Evolutionary conservation across 2,329 filamentous ascomycete genomes (phyloP).

Genomic region (Epichloe coenophiala): DNA sequence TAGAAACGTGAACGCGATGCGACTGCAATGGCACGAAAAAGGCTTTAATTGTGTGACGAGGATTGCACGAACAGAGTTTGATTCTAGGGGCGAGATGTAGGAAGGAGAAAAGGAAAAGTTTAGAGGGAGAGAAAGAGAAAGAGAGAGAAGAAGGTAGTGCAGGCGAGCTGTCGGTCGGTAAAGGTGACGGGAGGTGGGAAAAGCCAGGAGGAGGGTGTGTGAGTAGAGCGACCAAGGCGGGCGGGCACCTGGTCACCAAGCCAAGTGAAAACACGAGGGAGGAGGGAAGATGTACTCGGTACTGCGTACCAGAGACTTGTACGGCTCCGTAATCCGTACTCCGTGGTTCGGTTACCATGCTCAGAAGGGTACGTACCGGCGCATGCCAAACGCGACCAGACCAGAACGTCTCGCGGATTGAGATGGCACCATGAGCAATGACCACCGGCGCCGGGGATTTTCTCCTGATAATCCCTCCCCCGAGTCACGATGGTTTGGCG

Average conservation of each 20-base stretch:
- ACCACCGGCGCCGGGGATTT: neutral
- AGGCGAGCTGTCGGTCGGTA: slow-evolving; percentile 7
- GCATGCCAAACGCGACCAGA: neutral
- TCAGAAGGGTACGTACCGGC: neutral
- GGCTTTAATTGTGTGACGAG: slow-evolving; percentile 3
- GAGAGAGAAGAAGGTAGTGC: slow-evolving; percentile 6
- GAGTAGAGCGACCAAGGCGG: slow-evolving; percentile 9
- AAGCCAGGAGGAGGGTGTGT: slow-evolving; percentile 7
- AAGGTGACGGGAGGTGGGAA: slow-evolving; percentile 11
- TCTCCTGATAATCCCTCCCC: neutral
- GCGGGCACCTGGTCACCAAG: slow-evolving; percentile 1
- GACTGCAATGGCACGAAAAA: slow-evolving; percentile 5
- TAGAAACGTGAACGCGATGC: slow-evolving; percentile 8
- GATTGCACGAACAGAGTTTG: slow-evolving; percentile 1
- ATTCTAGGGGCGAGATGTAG: slow-evolving; percentile 6
- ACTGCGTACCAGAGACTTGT: neutral
- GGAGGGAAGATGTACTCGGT: slow-evolving; percentile 1
- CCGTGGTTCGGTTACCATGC: neutral
- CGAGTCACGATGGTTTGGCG: neutral
- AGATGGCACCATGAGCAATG: neutral
- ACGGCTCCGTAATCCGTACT: too few relatives aligned
- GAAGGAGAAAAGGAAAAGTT: slow-evolving; percentile 12
- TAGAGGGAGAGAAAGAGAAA: slow-evolving; percentile 13
- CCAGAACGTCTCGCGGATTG: neutral
- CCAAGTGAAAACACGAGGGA: slow-evolving; percentile 6